Conservation (phyloP, 1,139 yeast genomes). For the Sugiyamaella xylanicola region DNA sequence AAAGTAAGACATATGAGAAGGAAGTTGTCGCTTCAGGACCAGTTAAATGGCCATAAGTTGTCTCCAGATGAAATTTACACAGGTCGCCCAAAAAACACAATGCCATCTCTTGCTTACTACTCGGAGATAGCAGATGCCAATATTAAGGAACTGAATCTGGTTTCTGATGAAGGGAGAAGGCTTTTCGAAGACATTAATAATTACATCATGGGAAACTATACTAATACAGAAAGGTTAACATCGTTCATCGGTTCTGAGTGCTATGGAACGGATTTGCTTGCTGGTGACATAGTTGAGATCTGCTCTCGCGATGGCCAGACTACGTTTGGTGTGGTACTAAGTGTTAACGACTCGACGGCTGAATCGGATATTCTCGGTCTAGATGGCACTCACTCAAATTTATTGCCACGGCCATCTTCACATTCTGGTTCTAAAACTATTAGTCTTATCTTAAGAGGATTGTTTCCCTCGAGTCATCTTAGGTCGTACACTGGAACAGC, state of each 20-base stretch:
- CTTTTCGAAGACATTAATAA: neutral
- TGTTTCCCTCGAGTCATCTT: neutral
- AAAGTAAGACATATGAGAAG: slow-evolving; percentile 1
- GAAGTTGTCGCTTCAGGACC: neutral
- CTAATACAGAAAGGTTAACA: neutral
- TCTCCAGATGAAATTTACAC: slow-evolving; percentile 17
- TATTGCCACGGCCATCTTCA: neutral
- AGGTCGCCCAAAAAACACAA: slow-evolving; percentile 20
- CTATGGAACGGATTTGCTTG: neutral
- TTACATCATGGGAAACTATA: neutral
- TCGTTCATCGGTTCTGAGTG: slow-evolving; percentile 12
- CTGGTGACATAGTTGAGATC: slow-evolving; percentile 25
- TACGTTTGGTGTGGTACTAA: slow-evolving; percentile 21
- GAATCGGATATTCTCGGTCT: slow-evolving; percentile 1
- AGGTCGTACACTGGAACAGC: neutral
- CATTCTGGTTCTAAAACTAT: slow-evolving; percentile 1
- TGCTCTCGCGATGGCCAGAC: slow-evolving; percentile 24
- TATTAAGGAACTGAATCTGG: neutral
- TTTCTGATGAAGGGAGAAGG: neutral
- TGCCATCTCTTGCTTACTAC: slow-evolving; percentile 19
- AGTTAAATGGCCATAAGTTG: slow-evolving; percentile 4
- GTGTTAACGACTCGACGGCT: neutral
- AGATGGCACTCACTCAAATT: slow-evolving; percentile 7
- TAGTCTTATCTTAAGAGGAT: slow-evolving; percentile 8
- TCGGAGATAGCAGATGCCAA: slow-evolving; percentile 14